phyloP scores from a whole-genome alignment of 2,329 filamentous ascomycete species.

The Fusarium austroafricanum region DNA sequence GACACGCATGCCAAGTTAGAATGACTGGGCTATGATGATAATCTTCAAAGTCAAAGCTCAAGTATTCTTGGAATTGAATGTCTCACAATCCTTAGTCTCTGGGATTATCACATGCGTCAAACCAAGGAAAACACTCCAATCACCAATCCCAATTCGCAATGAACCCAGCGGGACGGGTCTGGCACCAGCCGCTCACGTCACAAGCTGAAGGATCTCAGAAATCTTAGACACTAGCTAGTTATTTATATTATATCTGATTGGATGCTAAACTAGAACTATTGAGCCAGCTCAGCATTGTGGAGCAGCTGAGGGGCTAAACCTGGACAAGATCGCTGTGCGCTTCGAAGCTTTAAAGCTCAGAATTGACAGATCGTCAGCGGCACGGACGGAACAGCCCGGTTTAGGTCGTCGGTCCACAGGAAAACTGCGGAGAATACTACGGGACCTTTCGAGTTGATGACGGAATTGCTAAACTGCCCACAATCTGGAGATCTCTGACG shows the following conservation, averaged over 20 bases:
- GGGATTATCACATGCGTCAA: not conserved
- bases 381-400: not conserved
- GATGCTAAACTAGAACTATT: not conserved
- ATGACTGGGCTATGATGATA: not conserved
- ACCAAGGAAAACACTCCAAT: not conserved
- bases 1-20: not conserved
- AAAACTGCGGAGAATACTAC: too few species aligned
- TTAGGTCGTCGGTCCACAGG: too few species aligned
- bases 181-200: not conserved
- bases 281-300: not conserved
- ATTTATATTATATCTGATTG: fast-evolving
- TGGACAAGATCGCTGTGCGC: not conserved
- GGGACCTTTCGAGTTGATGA: too few species aligned
- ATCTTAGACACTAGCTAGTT: not conserved
- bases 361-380: not conserved
- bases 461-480: too few species aligned
- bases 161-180: not conserved
- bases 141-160: not conserved
- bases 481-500: too few species aligned
- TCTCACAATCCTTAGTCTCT: not conserved
- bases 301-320: not conserved
- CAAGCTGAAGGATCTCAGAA: not conserved
- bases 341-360: too few species aligned
- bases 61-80: not conserved
- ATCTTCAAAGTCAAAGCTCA: not conserved